Evolutionary conservation across 1,284 basidiomycete genomes (phyloP), one percentile per base, ranked within the genome.

Genomic region (Ceratobasidium sp.): DNA sequence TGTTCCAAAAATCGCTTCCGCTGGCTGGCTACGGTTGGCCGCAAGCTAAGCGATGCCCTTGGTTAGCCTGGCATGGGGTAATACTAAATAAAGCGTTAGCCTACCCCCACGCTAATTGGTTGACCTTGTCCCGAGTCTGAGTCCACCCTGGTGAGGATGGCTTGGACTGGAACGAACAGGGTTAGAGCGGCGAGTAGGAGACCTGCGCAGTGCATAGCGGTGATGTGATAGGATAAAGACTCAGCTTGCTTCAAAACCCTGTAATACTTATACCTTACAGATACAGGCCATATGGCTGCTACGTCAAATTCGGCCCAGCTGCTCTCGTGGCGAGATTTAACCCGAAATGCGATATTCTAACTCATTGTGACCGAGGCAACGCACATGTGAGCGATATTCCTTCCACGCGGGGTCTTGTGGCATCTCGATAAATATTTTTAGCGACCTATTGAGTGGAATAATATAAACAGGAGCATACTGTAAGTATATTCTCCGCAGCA

Each of bases 51-150:
- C 3, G 12, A 48, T 18, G 23, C 5, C 12, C 28, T 14, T 50
- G 5, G 28, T 21, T 21, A 23, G 21, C 30, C 8, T 23, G 1
- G 26, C 34, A 12, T n/a, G n/a, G n/a, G n/a, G n/a, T n/a, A 39
- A 32, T 14, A 14, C 28, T n/a, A n/a, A n/a, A 21, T 9, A 16
- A 12, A n/a, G 26, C 9, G 8, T 10, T n/a, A 9, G 52, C 67
- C 39, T 39, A 71, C 67, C 1, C 67, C 67, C 45, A 71, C 43
- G 26, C 55, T 59, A 41, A 71, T 71, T n/a, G 67, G 67, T 34
- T 71, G 53, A 2, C 67, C 67, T 28, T 71, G 64, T 39, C 41
- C 30, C 41, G 50, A 36, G 39, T 67, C 39, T 18, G 50, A 30
- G 18, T 71, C 67, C 3, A 30, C 53, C 28, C 67, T 58, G 3